A percentile compares a stretch with the other conserved stretches of the same genome.
These are phyloP conservation scores for Epithemia pelagica DNA, from an alignment of 108 stramenopile genomes.

Conservation along the genomic window DNA sequence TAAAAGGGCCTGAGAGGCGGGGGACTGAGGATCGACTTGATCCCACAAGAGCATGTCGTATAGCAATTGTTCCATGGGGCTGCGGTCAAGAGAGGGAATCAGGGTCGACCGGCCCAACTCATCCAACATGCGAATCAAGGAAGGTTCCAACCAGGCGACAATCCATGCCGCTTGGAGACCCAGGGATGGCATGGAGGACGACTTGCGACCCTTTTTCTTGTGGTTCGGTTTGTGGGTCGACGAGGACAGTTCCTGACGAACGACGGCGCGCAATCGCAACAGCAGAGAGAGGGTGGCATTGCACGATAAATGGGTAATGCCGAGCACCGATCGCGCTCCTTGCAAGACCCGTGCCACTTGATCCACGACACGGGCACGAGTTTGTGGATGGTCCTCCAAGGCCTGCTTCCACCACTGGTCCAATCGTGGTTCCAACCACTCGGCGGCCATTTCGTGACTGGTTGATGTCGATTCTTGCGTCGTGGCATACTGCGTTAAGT, in stretches of 20 bases:
- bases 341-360: background rate
- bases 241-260: background rate
- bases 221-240: background rate
- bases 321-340: background rate
- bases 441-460: background rate
- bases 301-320: background rate
- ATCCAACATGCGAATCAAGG: background rate
- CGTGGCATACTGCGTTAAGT: background rate
- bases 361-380: too few relatives aligned
- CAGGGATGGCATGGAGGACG: too few relatives aligned
- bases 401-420: background rate
- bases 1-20: background rate
- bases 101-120: background rate
- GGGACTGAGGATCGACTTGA: background rate
- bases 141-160: background rate
- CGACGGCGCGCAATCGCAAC: background rate
- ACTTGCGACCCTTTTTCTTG: background rate
- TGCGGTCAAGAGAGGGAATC: background rate
- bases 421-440: background rate
- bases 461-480: background rate
- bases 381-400: background rate
- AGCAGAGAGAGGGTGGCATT: background rate
- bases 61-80: background rate
- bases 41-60: background rate
- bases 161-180: too few relatives aligned